These are phyloP conservation scores for Fusarium neocosmosporiellum DNA, from an alignment of 2,329 filamentous ascomycete genomes.

Conservation along the genomic window DNA sequence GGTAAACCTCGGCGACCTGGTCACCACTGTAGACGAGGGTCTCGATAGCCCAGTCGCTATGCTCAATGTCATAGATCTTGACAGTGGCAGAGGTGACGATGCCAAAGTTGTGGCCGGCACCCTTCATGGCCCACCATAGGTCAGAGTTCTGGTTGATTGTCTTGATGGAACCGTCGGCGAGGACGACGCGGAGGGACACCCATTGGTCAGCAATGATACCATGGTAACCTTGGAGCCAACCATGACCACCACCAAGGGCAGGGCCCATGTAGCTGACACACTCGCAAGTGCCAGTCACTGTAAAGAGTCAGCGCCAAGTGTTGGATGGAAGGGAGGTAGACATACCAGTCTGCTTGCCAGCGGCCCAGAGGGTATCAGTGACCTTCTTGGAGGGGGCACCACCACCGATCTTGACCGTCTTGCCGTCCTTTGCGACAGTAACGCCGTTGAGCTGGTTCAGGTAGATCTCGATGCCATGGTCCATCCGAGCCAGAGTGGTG, in stretches of 20 bases:
- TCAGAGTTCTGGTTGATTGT: slow-evolving; percentile 42
- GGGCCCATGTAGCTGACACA: slow-evolving; percentile 47
- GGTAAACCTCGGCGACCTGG: slow-evolving; percentile 61
- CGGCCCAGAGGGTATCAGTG: slow-evolving; percentile 60
- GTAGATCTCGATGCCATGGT: slow-evolving; percentile 62
- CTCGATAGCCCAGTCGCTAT: slow-evolving; percentile 43
- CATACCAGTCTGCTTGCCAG: slow-evolving; percentile 61
- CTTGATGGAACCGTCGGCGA: slow-evolving; percentile 43
- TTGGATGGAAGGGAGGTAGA: background rate
- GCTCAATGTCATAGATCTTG: slow-evolving; percentile 46
- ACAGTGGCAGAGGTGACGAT: slow-evolving; percentile 46
- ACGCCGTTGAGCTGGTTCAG: slow-evolving; percentile 58
- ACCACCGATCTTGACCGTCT: slow-evolving; percentile 60
- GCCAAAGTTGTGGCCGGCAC: slow-evolving; percentile 50
- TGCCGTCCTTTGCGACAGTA: slow-evolving; percentile 53
- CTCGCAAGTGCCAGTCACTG: slow-evolving; percentile 42
- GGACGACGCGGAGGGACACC: slow-evolving; percentile 47
- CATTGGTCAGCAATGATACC: slow-evolving; percentile 50
- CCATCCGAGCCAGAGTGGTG: slow-evolving; percentile 60
- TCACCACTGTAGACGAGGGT: slow-evolving; percentile 59
- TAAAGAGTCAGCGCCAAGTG: background rate
- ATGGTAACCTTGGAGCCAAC: slow-evolving; percentile 44
- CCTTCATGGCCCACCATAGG: slow-evolving; percentile 51
- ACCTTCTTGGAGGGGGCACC: slow-evolving; percentile 59
- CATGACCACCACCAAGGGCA: slow-evolving; percentile 47